Evolutionary conservation across 768 basidiomycete genomes (phyloP).

Genomic region (Roridomyces roridus): DNA sequence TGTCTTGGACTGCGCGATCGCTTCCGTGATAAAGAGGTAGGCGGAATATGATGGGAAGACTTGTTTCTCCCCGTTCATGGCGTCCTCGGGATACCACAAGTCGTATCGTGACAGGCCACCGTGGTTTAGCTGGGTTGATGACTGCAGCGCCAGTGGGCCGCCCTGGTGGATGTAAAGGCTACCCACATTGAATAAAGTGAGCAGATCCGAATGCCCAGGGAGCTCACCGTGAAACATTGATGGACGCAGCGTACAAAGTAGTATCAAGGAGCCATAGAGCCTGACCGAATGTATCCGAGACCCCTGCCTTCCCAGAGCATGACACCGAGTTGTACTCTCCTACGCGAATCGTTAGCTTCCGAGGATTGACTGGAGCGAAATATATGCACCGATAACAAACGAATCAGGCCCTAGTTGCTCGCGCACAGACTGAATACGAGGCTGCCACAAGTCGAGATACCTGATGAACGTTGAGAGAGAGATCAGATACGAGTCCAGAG

Average conservation of each 20-base stretch:
- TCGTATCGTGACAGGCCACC: constrained; percentile 53
- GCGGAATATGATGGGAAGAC: constrained; percentile 61
- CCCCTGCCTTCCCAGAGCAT: constrained; percentile 54
- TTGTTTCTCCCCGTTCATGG: constrained; percentile 52
- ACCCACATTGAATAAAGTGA: neutral
- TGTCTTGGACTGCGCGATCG: constrained; percentile 49
- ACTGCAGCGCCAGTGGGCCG: constrained; percentile 56
- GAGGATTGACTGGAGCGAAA: neutral
- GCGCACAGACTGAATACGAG: constrained; percentile 53
- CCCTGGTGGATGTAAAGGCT: constrained; percentile 64
- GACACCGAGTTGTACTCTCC: constrained; percentile 65
- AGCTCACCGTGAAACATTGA: constrained; percentile 55
- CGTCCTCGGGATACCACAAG: constrained; percentile 57
- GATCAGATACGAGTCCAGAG: neutral
- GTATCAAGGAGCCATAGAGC: constrained; percentile 59
- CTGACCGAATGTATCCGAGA: constrained; percentile 62
- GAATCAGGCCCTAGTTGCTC: constrained; percentile 52
- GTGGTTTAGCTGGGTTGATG: constrained; percentile 55
- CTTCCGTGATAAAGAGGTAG: constrained; percentile 57
- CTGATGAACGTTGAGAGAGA: constrained; percentile 30
- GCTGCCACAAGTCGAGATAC: constrained; percentile 63
- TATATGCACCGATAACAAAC: constrained; percentile 55
- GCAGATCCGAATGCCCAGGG: neutral
- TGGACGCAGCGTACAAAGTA: constrained; percentile 52
- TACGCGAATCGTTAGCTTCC: constrained; percentile 16